Conservation (phyloP, 1,139 yeast species). For the Geotrichum fermentans region DNA sequence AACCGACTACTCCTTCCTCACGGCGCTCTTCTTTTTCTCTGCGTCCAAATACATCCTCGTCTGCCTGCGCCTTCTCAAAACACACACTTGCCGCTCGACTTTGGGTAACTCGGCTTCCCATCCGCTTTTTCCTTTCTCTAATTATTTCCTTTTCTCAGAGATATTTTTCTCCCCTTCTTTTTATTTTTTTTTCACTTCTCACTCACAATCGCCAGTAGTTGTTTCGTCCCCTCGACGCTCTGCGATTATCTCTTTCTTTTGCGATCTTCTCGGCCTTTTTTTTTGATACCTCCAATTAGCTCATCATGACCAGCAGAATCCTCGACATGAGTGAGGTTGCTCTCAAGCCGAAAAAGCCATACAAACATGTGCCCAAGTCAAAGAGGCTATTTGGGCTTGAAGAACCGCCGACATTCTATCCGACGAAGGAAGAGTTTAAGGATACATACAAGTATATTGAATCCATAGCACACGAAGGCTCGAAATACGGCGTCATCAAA, state of each 20-base stretch:
- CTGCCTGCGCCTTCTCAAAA: too few species aligned
- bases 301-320: constrained; percentile 6
- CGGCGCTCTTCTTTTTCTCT: too few species aligned
- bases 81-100: too few species aligned
- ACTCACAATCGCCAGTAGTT: background rate
- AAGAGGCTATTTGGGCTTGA: constrained; percentile 30
- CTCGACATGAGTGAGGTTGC: constrained; percentile 15
- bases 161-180: background rate
- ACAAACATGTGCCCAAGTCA: constrained; percentile 9
- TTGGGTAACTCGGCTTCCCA: background rate
- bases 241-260: background rate
- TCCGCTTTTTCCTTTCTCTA: background rate
- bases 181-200: background rate
- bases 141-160: background rate
- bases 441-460: constrained; percentile 43
- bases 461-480: constrained; percentile 40
- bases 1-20: too few species aligned
- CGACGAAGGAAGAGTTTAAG: constrained; percentile 43
- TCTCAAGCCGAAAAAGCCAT: constrained; percentile 11
- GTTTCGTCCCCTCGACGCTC: background rate
- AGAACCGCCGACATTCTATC: constrained; percentile 46
- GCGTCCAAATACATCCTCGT: too few species aligned
- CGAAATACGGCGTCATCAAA: constrained; percentile 64
- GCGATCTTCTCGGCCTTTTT: background rate
- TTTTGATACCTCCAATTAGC: too few species aligned